Base-by-base conservation (phyloP, 345 rosid species). In the Gossypium longicalyx region DNA sequence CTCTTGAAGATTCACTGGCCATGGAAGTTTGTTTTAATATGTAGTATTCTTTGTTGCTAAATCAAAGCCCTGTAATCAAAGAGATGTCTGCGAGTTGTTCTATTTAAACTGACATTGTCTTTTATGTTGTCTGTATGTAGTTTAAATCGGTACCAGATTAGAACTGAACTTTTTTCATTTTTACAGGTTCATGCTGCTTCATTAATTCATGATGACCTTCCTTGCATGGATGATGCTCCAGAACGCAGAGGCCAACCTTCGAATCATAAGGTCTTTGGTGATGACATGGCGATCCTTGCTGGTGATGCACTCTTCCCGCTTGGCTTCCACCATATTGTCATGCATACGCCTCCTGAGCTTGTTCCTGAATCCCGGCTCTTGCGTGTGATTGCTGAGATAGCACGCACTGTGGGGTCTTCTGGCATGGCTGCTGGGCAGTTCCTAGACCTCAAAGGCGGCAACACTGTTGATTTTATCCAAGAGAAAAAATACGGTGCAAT, bases 371-470 rank as follows among this genome's bases (percentile, higher is more conserved):
- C 87, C 44, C 80, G 85, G 43, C 27, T 94, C 47, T 92, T 94
- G 74, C 89, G 85, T 29, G 89, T 94, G 83, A 87, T 91, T 65
- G 79, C 96, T 0, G 98, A 94, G 88, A 94, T 94, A 4, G 98
- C 98, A 45, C 95, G 93, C 75, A 79, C 93, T 34, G 98, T 94
- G 47, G 98, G 98, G 1, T 94, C 98, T 34, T 85, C 90, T 2
- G 98, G 97, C 72, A 94, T 94, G 98, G 96, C 97, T 68, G 98
- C 99, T 0, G 98, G 99, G 13, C 98, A 95, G 87, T 95, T 87
- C 80, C 86, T 90, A 27, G 97, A 95, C 80, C 93, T 93, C 12
- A 91, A 93, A 76, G 98, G 98, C 16, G 88, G 85, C 9, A 84
- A 86, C 27, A 83, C 86, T 0, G 69, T 85, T 61, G 90, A 87